These are phyloP conservation scores for Lanmaoa rubissima DNA, from an alignment of 768 basidiomycete species.

Conservation along the genomic window DNA sequence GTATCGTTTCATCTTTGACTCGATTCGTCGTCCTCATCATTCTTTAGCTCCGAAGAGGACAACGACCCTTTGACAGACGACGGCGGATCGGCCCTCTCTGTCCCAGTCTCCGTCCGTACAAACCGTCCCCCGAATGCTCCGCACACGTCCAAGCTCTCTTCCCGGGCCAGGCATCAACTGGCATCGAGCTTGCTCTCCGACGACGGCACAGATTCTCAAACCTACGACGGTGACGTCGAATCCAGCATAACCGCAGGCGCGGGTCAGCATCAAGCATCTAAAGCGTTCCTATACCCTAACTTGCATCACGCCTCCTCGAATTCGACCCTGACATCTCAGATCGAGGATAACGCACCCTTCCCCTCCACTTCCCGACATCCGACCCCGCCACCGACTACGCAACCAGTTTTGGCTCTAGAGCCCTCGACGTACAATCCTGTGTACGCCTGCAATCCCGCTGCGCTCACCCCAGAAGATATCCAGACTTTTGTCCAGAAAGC, in stretches of 20 bases:
- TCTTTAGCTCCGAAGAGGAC: slow-evolving; percentile 76
- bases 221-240: slow-evolving; percentile 89
- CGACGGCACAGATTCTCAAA: slow-evolving; percentile 79
- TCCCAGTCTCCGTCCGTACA: slow-evolving; percentile 33
- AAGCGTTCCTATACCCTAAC: slow-evolving; percentile 25
- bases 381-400: slow-evolving; percentile 25
- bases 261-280: slow-evolving; percentile 37
- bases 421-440: slow-evolving; percentile 41
- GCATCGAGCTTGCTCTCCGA: slow-evolving; percentile 58
- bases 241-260: slow-evolving; percentile 63
- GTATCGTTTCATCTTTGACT: slow-evolving; percentile 17
- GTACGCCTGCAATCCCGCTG: slow-evolving; percentile 58
- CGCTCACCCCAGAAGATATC: slow-evolving; percentile 74
- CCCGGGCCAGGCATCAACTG: slow-evolving; percentile 48
- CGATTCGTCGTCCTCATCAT: slow-evolving; percentile 11
- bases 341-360: slow-evolving; percentile 20
- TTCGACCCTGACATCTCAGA: slow-evolving; percentile 51
- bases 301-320: slow-evolving; percentile 47
- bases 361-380: slow-evolving; percentile 21
- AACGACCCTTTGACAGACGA: slow-evolving; percentile 86
- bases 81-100: slow-evolving; percentile 50
- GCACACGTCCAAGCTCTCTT: slow-evolving; percentile 22
- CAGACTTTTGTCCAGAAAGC: slow-evolving; percentile 72
- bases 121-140: slow-evolving; percentile 30
- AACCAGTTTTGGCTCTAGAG: slow-evolving; percentile 35